phyloP scores from a whole-genome alignment of 331 rosid genomes.

The Stylosanthes scabra region DNA sequence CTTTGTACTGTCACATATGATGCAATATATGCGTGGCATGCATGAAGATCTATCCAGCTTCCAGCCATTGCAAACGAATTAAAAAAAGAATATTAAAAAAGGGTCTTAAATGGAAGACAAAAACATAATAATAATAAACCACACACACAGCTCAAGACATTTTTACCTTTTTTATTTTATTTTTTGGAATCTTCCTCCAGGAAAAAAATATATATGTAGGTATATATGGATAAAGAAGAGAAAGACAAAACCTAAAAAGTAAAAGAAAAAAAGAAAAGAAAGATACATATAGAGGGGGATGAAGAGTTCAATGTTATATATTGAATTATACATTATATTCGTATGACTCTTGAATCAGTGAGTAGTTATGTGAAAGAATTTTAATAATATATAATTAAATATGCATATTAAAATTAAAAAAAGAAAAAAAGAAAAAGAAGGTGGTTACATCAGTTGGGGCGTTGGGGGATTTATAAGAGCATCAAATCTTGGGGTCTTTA shows the following conservation, averaged over 20 bases:
- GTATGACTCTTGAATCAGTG: no score
- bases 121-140: no score
- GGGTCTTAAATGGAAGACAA: no score
- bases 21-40: not conserved
- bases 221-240: not conserved
- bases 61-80: not conserved
- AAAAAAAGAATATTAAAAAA: not conserved
- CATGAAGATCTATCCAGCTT: slow-evolving; percentile 18
- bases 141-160: no score
- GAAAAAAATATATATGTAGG: not conserved
- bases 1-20: not conserved
- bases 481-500: slow-evolving; percentile 37
- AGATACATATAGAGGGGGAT: not conserved
- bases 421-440: slow-evolving; percentile 33
- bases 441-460: slow-evolving; percentile 14
- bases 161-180: not conserved
- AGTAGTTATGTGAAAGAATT: no score
- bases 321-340: no score
- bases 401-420: slow-evolving; percentile 17
- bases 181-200: slow-evolving; percentile 17
- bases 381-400: no score
- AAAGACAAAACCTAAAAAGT: slow-evolving; percentile 38
- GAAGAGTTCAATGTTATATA: not conserved
- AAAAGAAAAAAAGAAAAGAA: not conserved
- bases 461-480: slow-evolving; percentile 25